Base-by-base conservation (phyloP, 352 stramenopile species). In the Phytophthora sojae region DNA sequence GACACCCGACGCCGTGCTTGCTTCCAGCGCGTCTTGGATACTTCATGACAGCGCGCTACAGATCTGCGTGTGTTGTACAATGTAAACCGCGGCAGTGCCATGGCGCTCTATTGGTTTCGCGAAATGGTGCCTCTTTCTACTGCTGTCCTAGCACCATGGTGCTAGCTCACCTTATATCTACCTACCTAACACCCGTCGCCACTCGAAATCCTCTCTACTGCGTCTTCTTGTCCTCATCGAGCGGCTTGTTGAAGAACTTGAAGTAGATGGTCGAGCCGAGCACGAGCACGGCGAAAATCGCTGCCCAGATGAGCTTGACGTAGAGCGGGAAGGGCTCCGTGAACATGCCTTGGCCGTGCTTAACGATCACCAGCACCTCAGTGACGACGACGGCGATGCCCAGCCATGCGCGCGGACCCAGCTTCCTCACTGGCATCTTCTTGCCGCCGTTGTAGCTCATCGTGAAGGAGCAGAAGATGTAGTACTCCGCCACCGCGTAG, bases 381-480 rank as follows among this genome's bases (percentile, higher is more conserved):
- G 86, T 86, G 30, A 79, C 70, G 17, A 96, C 89, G 47, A 96
- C 89, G 8, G 84, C 77, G n/a, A 96, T 74, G 14, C 89, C 89
- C 14, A 96, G 79, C 89, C 89, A 96, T 6, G 89, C 89, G 19
- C 88, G 87, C 26, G 89, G 89, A 0, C 89, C 89, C 30, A 96
- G 70, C 67, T 96, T 96, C 76, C 88, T 91, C 30, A 94, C 86
- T 0, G 84, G 84, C 56, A 81, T 75, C n/a, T 86, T 78, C 37
- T 79, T 74, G 39, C 74, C 73, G 56, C 76, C 79, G 42, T 50
- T 5, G 14, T 86, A 82, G 62, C 87, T 86, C 70, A 92, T 84
- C 29, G 89, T 95, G 67, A 96, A 95, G 12, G 90, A 91, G 61
- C 85, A 94, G 69, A 96, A 97, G 51, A 96, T 91, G 76, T 97